Percentiles rank a stretch among this genome's conserved stretches.
These are phyloP conservation scores for Cutaneotrichosporon arboriforme DNA, from an alignment of 1,284 basidiomycete genomes.

Conservation along the genomic window DNA sequence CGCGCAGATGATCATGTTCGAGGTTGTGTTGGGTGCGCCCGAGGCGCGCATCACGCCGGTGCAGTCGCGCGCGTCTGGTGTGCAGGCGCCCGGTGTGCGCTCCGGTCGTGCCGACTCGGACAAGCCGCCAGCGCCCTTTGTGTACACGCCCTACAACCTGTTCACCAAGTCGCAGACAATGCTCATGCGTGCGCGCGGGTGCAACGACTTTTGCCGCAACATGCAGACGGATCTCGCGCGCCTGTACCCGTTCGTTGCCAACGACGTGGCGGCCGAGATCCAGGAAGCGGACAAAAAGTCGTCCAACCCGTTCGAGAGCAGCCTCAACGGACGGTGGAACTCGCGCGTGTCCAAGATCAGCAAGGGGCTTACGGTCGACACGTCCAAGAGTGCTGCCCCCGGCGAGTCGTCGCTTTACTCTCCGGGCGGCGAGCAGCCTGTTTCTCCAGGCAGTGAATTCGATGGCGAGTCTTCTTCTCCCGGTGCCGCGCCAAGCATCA, in stretches of 20 bases:
- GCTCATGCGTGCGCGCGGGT: constrained; percentile 47
- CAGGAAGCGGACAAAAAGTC: constrained; percentile 30
- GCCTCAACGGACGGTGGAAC: constrained; percentile 16
- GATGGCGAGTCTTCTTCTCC: constrained; percentile 14
- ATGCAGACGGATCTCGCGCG: constrained; percentile 44
- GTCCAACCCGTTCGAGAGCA: constrained; percentile 13
- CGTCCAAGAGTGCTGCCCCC: background rate
- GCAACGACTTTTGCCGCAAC: constrained; percentile 45
- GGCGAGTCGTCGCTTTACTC: background rate
- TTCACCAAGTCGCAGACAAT: constrained; percentile 52
- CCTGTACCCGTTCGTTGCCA: constrained; percentile 43
- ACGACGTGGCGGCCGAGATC: constrained; percentile 40
- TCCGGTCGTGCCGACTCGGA: constrained; percentile 43
- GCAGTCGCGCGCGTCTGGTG: constrained; percentile 41
- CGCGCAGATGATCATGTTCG: constrained; percentile 50
- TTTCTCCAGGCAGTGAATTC: constrained; percentile 13
- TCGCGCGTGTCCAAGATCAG: constrained; percentile 16
- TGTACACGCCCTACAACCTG: constrained; percentile 52
- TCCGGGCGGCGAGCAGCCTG: background rate
- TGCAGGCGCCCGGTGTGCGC: constrained; percentile 36
- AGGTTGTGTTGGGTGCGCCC: constrained; percentile 50
- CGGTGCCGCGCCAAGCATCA: constrained; percentile 5
- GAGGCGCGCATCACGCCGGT: constrained; percentile 36
- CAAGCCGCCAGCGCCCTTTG: constrained; percentile 50
- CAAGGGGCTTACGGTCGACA: constrained; percentile 21